phyloP scores from a whole-genome alignment of 2,329 filamentous ascomycete species.

The Alternaria dauci region DNA sequence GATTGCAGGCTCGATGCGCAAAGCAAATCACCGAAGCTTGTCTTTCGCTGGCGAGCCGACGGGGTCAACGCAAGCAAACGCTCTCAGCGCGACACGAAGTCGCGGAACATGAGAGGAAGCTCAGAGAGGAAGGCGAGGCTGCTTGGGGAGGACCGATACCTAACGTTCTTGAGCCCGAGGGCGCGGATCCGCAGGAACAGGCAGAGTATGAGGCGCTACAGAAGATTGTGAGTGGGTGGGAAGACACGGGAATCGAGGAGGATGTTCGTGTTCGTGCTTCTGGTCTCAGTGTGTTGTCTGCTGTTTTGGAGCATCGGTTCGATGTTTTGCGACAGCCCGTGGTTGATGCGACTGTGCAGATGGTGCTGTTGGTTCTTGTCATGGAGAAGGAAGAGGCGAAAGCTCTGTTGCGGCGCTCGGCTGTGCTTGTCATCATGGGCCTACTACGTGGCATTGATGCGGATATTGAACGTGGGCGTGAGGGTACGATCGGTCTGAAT shows the following conservation, averaged over 20 bases:
- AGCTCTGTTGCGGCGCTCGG: slow-evolving; percentile 72
- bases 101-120: slow-evolving; percentile 58
- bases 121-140: slow-evolving; percentile 60
- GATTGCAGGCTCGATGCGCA: slow-evolving; percentile 17
- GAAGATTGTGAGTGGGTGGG: slow-evolving; percentile 73
- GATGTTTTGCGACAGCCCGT: slow-evolving; percentile 53
- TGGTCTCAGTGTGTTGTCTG: slow-evolving; percentile 71
- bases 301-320: slow-evolving; percentile 64
- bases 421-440: slow-evolving; percentile 69
- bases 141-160: slow-evolving; percentile 64
- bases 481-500: slow-evolving; percentile 62
- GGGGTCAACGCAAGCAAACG: slow-evolving; percentile 68
- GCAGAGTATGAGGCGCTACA: slow-evolving; percentile 59
- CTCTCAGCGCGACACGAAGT: slow-evolving; percentile 65
- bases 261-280: slow-evolving; percentile 75
- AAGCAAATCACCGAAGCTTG: slow-evolving; percentile 63
- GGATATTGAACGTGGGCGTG: slow-evolving; percentile 51
- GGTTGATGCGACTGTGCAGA: slow-evolving; percentile 63
- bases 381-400: slow-evolving; percentile 68
- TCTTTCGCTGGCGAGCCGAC: slow-evolving; percentile 70
- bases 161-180: slow-evolving; percentile 43
- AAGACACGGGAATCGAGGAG: slow-evolving; percentile 69
- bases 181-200: slow-evolving; percentile 38
- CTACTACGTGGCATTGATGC: slow-evolving; percentile 68
- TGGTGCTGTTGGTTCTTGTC: slow-evolving; percentile 68